Base-by-base conservation (phyloP, 768 basidiomycete species). In the Termitomyces sp. region DNA sequence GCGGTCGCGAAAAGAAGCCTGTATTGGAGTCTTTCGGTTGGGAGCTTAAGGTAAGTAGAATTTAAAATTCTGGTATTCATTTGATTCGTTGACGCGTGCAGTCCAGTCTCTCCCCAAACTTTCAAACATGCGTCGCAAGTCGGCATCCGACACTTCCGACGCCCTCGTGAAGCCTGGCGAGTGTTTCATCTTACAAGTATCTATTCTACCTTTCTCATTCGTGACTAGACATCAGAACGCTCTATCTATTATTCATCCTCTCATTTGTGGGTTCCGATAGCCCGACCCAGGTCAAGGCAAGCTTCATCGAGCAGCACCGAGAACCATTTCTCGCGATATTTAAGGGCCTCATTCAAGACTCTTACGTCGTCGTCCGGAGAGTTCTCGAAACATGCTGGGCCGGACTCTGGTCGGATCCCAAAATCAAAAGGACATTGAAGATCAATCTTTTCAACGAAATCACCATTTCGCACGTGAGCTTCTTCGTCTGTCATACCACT, bases 371-470 rank as follows among this genome's bases (percentile, higher is more conserved):
- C 3, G 71, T 85, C 23, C 75, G 84, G n/a, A 78, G 70, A 46
- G 76, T 92, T 8, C 78, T 95, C 3, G 90, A 92, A 68, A 74
- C 80, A 5, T 85, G 81, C 59, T 94, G 92, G 92, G 75, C 82
- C 3, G 85, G 87, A 12, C 73, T 93, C 10, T 92, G 88, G 89
- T 78, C 74, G 0, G 92, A 94, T 63, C 74, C 74, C 0, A 90
- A 86, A 67, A 67, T 94, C 59, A 89, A 83, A 65, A 76, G 87
- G 54, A 89, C 84, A 0, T 63, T 82, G 27, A 92, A 94, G 66
- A 77, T 95, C 9, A 76, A 78, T 6, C 64, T 90, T 12, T 95
- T 95, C 70, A 83, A 77, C 54, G 87, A 92, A 68, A 65, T 71
- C 3, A 85, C 82, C 0, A 73, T 92, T 25, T 76, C 77, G 1